These are phyloP conservation scores for Austroboletus niveus DNA, from an alignment of 1,284 basidiomycete species.

Conservation along the genomic window DNA sequence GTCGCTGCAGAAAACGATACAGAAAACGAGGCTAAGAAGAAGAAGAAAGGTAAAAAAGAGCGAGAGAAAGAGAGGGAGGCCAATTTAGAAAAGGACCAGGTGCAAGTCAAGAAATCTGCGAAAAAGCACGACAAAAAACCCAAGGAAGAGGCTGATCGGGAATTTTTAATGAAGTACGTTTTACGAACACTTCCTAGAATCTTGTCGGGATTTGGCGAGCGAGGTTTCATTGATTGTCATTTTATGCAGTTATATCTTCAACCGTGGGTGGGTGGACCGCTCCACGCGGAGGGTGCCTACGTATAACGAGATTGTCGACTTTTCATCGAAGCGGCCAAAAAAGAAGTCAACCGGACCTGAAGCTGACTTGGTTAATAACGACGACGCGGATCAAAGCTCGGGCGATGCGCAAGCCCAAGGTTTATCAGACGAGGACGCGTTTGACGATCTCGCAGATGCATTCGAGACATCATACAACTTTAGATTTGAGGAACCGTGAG, in stretches of 20 bases:
- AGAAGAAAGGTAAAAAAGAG: conserved; percentile 30
- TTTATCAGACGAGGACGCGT: conserved; percentile 50
- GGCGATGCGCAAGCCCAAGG: conserved; percentile 32
- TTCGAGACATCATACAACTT: conserved; percentile 91
- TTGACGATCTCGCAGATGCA: conserved; percentile 68
- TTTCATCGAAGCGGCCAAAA: conserved; percentile 28
- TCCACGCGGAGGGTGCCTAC: conserved; percentile 73
- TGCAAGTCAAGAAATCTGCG: conserved; percentile 30
- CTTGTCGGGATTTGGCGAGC: too few relatives aligned
- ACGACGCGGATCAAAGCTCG: conserved; percentile 19
- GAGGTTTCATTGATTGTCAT: conserved; percentile 1
- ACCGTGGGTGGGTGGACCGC: conserved; percentile 92
- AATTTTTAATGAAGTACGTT: conserved; percentile 87
- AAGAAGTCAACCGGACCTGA: conserved; percentile 32
- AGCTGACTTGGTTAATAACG: conserved; percentile 10
- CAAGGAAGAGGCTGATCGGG: conserved; percentile 68
- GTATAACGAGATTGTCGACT: conserved; percentile 71
- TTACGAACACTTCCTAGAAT: conserved; percentile 9
- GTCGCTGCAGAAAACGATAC: conserved; percentile 27
- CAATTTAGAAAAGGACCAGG: conserved; percentile 27
- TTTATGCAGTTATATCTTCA: conserved; percentile 79
- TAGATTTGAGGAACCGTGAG: conserved; percentile 90
- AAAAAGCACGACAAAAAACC: conserved; percentile 36
- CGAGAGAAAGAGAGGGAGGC: conserved; percentile 34
- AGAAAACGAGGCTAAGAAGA: conserved; percentile 35